A percentile compares a stretch with the other conserved stretches of the same genome.
Evolutionary conservation across 1,284 basidiomycete genomes (phyloP).

Genomic region (Erythrobasidium hasegawianum): DNA sequence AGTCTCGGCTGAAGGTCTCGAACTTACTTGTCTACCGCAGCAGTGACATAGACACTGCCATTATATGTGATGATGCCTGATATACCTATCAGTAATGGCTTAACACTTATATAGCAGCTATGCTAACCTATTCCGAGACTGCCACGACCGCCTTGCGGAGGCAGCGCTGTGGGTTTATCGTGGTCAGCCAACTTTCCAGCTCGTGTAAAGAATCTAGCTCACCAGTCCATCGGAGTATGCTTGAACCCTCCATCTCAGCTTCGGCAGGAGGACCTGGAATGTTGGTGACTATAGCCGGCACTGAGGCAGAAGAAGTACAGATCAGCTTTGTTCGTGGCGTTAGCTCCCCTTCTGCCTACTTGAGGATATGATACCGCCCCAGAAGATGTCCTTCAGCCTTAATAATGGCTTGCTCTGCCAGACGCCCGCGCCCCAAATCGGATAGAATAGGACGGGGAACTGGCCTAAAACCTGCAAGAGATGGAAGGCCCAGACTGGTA

Average conservation of each 20-base stretch:
- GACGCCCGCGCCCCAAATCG: constrained; percentile 29
- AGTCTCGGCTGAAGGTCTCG: no score
- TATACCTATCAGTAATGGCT: neutral
- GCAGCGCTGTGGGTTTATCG: no score
- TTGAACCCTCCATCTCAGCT: constrained; percentile 32
- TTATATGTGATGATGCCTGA: constrained; percentile 46
- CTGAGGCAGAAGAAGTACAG: no score
- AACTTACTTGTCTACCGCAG: constrained; percentile 43
- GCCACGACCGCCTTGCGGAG: constrained; percentile 45
- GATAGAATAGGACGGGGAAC: constrained; percentile 43
- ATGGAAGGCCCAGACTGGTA: constrained; percentile 38
- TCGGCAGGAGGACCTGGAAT: constrained; percentile 44
- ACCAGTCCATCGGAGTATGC: constrained; percentile 20
- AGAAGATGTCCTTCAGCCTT: constrained; percentile 12
- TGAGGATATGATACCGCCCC: constrained; percentile 26
- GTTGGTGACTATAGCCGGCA: constrained; percentile 45
- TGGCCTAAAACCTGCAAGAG: constrained; percentile 18
- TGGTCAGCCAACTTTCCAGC: no score
- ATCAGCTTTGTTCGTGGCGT: no score
- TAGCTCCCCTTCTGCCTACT: constrained; percentile 16
- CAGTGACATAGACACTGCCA: constrained; percentile 42
- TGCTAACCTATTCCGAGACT: constrained; percentile 42
- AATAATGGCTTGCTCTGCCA: constrained; percentile 5
- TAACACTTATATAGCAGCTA: neutral
- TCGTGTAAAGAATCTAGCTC: no score